Base-by-base conservation (phyloP, 495 filamentous ascomycete genomes). In the Letharia lupina region DNA sequence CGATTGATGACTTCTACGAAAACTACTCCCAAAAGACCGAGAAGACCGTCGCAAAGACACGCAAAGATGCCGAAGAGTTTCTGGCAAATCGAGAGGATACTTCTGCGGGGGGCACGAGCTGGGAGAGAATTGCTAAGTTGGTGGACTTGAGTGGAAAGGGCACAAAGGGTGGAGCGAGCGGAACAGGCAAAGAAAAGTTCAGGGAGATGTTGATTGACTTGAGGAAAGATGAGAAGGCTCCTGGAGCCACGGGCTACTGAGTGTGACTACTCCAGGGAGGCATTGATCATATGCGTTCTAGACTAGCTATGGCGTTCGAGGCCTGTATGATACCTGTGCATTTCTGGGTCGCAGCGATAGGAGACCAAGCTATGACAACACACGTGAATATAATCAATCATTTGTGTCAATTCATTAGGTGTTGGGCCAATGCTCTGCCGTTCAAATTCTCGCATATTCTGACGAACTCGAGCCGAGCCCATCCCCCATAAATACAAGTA, bases 1-100 rank as follows among this genome's bases (percentile, higher is more conserved):
- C 91, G 74, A 93, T 98, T 65, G 94, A 99, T 72, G 95, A 96
- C 72, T 99, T 99, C 81, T 99, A 99, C 80, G 91, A 96, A 75
- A 96, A 96, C 75, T 99, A 99, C 83, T 96, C 96, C 79, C 87
- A 87, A 73, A 96, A 96, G 80, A 90, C 92, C 71, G 94, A 98
- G 70, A 98, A 98, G 83, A 82, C 77, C 64, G 86, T 96, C 68
- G 83, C 87, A 50, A 89, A 93, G 79, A 91, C 95, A 42, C 83
- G 88, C 67, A 83, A 87, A 70, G 95, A 98, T 70, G 94, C 93
- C n/a, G 93, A 98, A 74, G 87, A 97, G 69, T 98, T 97, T 78
- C 79, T 97, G 40, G 86, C 85, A 60, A 90, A 78, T 72, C 84
- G 93, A 54, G 92, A 99, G 72, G 91, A 98, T 74, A 98, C 92